Conservation (phyloP, 2,329 filamentous ascomycete species). For the Alternaria sp. region DNA sequence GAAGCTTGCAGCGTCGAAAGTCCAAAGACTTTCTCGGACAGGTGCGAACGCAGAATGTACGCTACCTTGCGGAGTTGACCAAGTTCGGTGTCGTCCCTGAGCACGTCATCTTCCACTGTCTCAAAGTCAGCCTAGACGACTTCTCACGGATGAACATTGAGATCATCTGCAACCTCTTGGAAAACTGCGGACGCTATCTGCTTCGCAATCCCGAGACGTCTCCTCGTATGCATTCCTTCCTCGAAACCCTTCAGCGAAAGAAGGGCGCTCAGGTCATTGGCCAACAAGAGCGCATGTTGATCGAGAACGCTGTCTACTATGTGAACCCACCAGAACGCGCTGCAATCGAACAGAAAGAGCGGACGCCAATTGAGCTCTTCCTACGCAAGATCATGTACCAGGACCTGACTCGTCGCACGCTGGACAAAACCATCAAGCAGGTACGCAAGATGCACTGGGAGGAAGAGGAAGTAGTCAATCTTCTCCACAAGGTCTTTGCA, state of each 20-base stretch:
- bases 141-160: constrained; percentile 99
- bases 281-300: constrained; percentile 95
- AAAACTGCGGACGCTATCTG: constrained; percentile 95
- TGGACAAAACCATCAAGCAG: constrained; percentile 92
- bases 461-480: constrained; percentile 80
- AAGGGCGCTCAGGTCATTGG: constrained; percentile 95
- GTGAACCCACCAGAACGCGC: constrained; percentile 93
- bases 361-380: constrained; percentile 90
- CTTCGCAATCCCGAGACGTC: constrained; percentile 91
- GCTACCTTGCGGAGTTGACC: constrained; percentile 96
- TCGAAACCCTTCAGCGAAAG: constrained; percentile 94
- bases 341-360: constrained; percentile 95
- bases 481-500: constrained; percentile 89
- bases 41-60: constrained; percentile 90
- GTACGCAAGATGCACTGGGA: constrained; percentile 98
- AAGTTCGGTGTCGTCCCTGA: constrained; percentile 98
- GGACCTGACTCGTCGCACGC: constrained; percentile 92
- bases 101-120: constrained; percentile 97
- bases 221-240: constrained; percentile 89
- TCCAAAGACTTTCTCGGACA: constrained; percentile 97
- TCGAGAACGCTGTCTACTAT: constrained; percentile 98
- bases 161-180: constrained; percentile 92
- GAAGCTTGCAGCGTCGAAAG: constrained; percentile 93
- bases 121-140: constrained; percentile 96
- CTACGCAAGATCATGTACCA: constrained; percentile 91